A percentile compares a stretch with the other conserved stretches of the same genome.
These are phyloP conservation scores for Austroboletus novae-zelandiae DNA, from an alignment of 1,284 basidiomycete species.

Conservation along the genomic window DNA sequence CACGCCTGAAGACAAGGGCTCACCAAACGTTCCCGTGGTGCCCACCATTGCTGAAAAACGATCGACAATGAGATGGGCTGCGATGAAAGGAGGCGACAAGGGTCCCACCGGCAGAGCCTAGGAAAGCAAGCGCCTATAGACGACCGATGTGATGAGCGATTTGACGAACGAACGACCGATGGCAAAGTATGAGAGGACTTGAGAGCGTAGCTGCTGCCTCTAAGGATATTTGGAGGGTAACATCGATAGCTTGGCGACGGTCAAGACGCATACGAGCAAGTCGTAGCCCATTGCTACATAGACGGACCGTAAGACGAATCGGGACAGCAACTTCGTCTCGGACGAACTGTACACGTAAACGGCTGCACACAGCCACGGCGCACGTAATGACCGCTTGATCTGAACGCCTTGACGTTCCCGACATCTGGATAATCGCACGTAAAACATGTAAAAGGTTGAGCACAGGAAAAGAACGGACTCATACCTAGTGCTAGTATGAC, in stretches of 20 bases:
- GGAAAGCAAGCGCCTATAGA: slow-evolving; percentile 10
- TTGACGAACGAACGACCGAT: neutral
- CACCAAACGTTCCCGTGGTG: too few relatives aligned
- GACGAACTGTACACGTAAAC: slow-evolving; percentile 17
- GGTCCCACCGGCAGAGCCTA: slow-evolving; percentile 5
- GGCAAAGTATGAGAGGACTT: slow-evolving; percentile 5
- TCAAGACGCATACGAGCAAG: slow-evolving; percentile 17
- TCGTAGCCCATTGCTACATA: slow-evolving; percentile 18
- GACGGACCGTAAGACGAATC: neutral
- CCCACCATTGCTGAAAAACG: too few relatives aligned
- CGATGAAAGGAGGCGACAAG: too few relatives aligned
- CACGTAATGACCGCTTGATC: slow-evolving; percentile 6
- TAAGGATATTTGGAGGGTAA: slow-evolving; percentile 13
- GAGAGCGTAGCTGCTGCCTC: slow-evolving; percentile 10
- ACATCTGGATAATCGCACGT: slow-evolving; percentile 5
- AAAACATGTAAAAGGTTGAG: too few relatives aligned
- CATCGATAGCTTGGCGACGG: slow-evolving; percentile 12
- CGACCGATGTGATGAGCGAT: neutral
- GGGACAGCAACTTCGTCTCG: neutral
- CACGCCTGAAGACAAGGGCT: too few relatives aligned
- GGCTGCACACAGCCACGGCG: neutral
- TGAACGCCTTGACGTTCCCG: neutral
- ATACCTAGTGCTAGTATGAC: slow-evolving; percentile 14
- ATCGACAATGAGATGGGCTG: too few relatives aligned
- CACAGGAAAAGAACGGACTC: neutral